These are phyloP conservation scores for Tylopilus rubrobrunneus DNA, from an alignment of 768 basidiomycete species.

Conservation along the genomic window DNA sequence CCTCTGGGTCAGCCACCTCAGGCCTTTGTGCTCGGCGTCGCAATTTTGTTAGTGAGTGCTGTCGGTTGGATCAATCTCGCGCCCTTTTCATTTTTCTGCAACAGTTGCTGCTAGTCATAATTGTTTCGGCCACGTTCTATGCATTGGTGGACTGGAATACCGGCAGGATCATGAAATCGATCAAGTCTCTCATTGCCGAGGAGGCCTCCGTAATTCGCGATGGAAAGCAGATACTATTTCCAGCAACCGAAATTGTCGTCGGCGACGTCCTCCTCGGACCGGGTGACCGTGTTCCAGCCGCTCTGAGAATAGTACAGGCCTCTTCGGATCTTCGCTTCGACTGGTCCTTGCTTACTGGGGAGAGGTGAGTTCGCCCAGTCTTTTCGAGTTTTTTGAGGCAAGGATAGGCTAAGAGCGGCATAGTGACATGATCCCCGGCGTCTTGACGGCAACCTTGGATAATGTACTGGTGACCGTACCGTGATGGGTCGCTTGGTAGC, in stretches of 20 bases:
- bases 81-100: constrained; percentile 7
- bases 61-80: neutral
- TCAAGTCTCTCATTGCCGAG: constrained; percentile 57
- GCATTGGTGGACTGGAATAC: too few relatives aligned
- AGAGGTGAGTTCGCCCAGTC: constrained; percentile 19
- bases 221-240: constrained; percentile 41
- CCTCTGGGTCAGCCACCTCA: constrained; percentile 44
- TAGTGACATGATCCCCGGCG: constrained; percentile 42
- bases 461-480: constrained; percentile 43
- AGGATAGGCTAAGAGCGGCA: constrained; percentile 3
- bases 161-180: too few relatives aligned
- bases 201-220: constrained; percentile 53
- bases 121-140: too few relatives aligned
- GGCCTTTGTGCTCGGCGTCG: constrained; percentile 44
- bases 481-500: constrained; percentile 17
- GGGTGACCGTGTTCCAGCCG: constrained; percentile 56
- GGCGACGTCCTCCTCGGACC: constrained; percentile 49
- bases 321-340: too few relatives aligned
- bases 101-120: constrained; percentile 39
- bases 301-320: constrained; percentile 51
- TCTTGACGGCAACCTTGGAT: constrained; percentile 40
- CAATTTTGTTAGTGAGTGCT: constrained; percentile 39
- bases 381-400: neutral
- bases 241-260: constrained; percentile 52
- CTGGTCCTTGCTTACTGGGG: too few relatives aligned